Evolutionary conservation across 768 basidiomycete genomes (phyloP).

Genomic region (Mycena chlorophos): DNA sequence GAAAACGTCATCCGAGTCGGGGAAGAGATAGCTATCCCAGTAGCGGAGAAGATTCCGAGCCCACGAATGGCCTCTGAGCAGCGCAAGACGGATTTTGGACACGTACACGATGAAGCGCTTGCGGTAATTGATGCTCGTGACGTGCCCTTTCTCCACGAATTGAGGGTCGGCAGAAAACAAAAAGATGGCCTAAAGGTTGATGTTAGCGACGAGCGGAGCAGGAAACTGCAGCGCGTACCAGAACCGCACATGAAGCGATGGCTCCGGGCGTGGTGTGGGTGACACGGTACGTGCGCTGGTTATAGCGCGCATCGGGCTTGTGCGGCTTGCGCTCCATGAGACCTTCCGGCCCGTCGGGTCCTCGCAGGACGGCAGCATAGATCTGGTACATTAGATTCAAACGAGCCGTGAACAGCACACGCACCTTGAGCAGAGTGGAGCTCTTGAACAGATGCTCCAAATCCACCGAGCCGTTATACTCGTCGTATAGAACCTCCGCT

Average conservation of each 20-base stretch:
- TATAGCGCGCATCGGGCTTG: background rate
- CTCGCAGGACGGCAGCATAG: background rate
- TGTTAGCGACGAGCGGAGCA: background rate
- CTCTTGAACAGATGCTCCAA: conserved; percentile 7
- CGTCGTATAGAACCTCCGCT: conserved; percentile 13
- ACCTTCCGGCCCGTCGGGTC: conserved; percentile 1
- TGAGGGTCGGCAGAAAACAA: background rate
- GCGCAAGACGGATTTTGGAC: background rate
- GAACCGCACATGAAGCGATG: background rate
- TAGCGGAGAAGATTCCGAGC: background rate
- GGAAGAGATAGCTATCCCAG: background rate
- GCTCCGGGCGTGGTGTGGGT: background rate
- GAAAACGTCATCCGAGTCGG: background rate
- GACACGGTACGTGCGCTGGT: conserved; percentile 2
- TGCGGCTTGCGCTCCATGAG: conserved; percentile 3
- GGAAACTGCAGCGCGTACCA: conserved; percentile 2
- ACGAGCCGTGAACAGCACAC: background rate
- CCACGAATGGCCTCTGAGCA: background rate
- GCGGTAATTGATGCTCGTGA: background rate
- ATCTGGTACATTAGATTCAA: background rate
- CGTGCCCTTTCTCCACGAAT: background rate
- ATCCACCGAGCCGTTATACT: conserved; percentile 9
- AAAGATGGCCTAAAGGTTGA: background rate
- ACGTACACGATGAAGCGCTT: background rate
- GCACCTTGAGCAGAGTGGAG: conserved; percentile 2